Evolutionary conservation across 495 filamentous ascomycete species (phyloP).

Genomic region (Elasticomyces elasticus): DNA sequence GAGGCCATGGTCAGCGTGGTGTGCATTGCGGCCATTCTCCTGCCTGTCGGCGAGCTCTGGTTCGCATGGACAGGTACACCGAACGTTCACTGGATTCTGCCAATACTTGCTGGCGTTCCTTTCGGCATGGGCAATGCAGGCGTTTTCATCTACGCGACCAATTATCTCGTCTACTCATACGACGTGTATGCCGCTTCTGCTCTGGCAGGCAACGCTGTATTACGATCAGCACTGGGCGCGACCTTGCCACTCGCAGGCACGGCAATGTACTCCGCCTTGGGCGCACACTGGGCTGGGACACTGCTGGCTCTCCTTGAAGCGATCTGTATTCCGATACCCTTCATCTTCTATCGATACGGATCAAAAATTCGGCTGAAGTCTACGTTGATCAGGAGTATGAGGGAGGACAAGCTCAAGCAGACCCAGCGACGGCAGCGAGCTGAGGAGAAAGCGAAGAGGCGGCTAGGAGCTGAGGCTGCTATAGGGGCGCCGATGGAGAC

Average conservation of each 20-base stretch:
- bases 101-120: constrained; percentile 65
- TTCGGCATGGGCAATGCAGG: constrained; percentile 70
- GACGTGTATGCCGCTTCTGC: constrained; percentile 70
- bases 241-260: constrained; percentile 64
- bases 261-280: constrained; percentile 57
- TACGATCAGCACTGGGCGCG: constrained; percentile 58
- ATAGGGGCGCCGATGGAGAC: constrained; percentile 17
- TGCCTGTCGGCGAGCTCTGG: constrained; percentile 62
- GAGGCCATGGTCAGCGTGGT: constrained; percentile 68
- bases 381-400: constrained; percentile 56
- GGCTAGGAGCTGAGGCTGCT: constrained; percentile 19
- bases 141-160: constrained; percentile 69
- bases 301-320: constrained; percentile 61
- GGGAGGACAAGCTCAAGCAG: constrained; percentile 55
- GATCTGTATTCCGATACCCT: constrained; percentile 63
- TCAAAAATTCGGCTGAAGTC: constrained; percentile 56
- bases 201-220: constrained; percentile 64
- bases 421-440: constrained; percentile 39
- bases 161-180: constrained; percentile 69
- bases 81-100: constrained; percentile 63
- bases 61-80: constrained; percentile 74
- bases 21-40: constrained; percentile 56
- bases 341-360: constrained; percentile 69
- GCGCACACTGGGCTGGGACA: constrained; percentile 71
- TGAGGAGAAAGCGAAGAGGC: constrained; percentile 25